phyloP scores from a whole-genome alignment of 176 grass and related monocot species.

The Coix lacrymajobi region DNA sequence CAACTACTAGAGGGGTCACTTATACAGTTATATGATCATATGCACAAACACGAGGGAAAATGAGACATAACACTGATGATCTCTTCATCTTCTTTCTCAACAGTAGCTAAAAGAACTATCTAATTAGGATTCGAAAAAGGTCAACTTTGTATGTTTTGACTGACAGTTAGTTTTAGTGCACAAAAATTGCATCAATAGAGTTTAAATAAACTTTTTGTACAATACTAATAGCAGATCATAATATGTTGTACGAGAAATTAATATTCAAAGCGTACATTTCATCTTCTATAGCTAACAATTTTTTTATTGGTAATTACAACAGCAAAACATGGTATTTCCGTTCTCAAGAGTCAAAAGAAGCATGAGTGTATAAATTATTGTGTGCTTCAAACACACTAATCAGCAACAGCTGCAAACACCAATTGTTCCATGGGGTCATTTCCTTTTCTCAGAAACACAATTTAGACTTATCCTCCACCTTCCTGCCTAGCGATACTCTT shows the following conservation, averaged over 20 bases:
- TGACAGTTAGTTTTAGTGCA: background rate
- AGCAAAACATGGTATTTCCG: background rate
- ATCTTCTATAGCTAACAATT: background rate
- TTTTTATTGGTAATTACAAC: background rate
- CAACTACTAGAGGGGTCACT: background rate
- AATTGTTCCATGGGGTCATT: background rate
- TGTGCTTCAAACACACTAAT: background rate
- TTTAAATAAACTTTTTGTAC: background rate
- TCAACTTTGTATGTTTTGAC: background rate
- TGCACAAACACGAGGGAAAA: background rate
- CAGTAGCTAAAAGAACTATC: background rate
- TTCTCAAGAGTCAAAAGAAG: background rate
- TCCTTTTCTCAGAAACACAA: background rate
- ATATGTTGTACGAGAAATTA: background rate
- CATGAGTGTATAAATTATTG: background rate
- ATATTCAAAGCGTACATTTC: background rate
- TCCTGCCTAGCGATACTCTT: background rate
- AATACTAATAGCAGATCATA: background rate
- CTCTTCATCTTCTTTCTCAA: background rate
- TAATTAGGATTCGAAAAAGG: background rate
- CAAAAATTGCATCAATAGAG: background rate
- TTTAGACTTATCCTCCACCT: background rate
- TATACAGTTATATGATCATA: background rate
- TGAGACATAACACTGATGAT: background rate
- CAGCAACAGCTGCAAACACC: background rate